phyloP scores from a whole-genome alignment of 2,329 filamentous ascomycete species.

The Cordyceps militaris region DNA sequence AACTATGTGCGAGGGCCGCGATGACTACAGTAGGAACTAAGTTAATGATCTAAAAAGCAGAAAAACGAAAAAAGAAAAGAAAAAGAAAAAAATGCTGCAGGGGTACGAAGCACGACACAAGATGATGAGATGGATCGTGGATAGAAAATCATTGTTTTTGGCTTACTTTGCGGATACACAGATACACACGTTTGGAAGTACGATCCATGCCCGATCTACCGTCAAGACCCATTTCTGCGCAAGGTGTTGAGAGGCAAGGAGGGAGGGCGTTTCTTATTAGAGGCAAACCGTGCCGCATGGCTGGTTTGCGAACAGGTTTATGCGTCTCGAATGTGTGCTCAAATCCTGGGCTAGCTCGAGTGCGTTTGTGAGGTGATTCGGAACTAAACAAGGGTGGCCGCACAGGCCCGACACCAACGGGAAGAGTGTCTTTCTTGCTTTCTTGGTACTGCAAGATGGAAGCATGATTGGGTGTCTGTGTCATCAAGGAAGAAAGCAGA shows the following conservation, averaged over 20 bases:
- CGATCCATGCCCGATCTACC: constrained; percentile 7
- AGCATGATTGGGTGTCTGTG: neutral
- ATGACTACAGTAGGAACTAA: too few relatives aligned
- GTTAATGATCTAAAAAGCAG: neutral
- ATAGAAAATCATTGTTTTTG: neutral
- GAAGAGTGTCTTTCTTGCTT: neutral
- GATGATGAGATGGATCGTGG: neutral
- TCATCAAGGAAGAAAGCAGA: neutral
- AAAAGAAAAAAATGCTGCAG: neutral
- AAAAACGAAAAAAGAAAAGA: neutral
- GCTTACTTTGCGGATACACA: too few relatives aligned
- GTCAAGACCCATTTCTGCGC: neutral
- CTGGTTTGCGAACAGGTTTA: neutral
- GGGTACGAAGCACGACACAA: constrained; percentile 1
- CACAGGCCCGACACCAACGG: neutral
- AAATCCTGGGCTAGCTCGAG: neutral
- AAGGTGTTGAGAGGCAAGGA: neutral
- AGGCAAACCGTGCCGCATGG: neutral
- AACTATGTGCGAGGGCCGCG: neutral
- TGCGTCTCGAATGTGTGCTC: neutral
- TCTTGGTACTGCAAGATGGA: neutral
- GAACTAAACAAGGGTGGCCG: neutral
- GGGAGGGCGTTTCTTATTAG: neutral
- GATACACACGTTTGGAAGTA: neutral
- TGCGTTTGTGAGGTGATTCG: neutral